Evolutionary conservation across 495 filamentous ascomycete genomes (phyloP).

Genomic region (Cryomyces minteri): DNA sequence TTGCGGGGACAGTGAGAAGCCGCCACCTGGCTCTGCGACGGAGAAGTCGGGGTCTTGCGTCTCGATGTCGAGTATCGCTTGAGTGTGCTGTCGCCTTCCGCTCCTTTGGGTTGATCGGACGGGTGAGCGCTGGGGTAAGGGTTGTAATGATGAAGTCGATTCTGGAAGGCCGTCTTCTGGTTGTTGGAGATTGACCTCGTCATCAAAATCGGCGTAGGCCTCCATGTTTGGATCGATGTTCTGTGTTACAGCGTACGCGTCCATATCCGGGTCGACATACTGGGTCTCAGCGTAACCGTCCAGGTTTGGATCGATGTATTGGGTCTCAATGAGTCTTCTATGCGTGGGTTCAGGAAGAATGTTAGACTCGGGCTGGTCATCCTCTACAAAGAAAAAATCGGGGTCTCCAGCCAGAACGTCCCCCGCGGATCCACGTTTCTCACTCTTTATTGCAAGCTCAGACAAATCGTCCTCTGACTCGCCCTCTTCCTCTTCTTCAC

Average conservation of each 20-base stretch:
- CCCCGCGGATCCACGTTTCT: too few species aligned
- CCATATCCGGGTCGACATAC: too few species aligned
- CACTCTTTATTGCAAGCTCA: too few species aligned
- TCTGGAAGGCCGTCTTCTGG: not conserved
- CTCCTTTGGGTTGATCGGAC: not conserved
- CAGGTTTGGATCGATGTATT: too few species aligned
- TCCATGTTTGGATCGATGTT: not conserved
- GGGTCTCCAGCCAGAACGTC: too few species aligned
- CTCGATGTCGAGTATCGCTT: constrained; percentile 11
- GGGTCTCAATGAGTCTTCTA: too few species aligned
- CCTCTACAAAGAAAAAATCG: too few species aligned
- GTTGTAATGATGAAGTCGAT: not conserved
- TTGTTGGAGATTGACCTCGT: not conserved
- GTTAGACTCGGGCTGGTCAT: too few species aligned
- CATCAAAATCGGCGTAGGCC: not conserved
- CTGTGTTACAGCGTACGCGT: not conserved
- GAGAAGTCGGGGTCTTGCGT: constrained; percentile 10
- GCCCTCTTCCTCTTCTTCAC: not conserved
- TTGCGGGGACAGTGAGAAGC: not conserved
- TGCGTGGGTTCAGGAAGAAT: too few species aligned
- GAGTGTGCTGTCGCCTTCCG: constrained; percentile 1
- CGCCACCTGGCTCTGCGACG: constrained; percentile 3
- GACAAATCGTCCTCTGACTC: not conserved
- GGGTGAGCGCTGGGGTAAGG: not conserved
- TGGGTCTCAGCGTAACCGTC: too few species aligned